Base-by-base conservation (phyloP, 1,284 basidiomycete species). In the Mycena citricolor region DNA sequence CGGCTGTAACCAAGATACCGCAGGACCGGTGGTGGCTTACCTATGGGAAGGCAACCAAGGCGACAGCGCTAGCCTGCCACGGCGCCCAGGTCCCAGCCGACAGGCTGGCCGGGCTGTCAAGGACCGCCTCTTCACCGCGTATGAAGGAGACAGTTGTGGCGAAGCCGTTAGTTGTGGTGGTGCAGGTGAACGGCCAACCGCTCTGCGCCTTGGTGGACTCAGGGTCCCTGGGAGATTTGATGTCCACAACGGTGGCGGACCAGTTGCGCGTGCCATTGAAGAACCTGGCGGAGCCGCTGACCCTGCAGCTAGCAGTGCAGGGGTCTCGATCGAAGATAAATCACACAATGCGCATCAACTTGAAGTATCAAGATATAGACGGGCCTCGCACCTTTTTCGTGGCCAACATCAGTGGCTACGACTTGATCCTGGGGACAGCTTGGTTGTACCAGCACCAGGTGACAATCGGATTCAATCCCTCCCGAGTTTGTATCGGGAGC, bases 161-260 rank as follows among this genome's bases (percentile, higher is more conserved):
- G 2, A 55, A 58, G 25, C 55, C 63, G 3, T 30, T 63, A 5
- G 55, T 64, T 0, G 51, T 67, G 1, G 50, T 54, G 0, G 54
- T 63, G 0, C 17, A 53, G 3, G 43, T 67, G 5, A 62, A 67
- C 38, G 60, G 57, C 0, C 26, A 60, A 2, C 57, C 55, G 0
- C 55, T 43, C 6, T 29, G 49, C 0, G 64, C 65, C 0, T 34
- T 69, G 25, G 29, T 68, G 0, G 64, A 68, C 36, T 54, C 60
- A 0, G 66, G 66, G 0, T 68, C 63, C 1, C 42, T 64, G 1
- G 60, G 57, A 2, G 66, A 68, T 49, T 67, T 69, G 39, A 60
- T 69, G 16, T 67, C 65, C 2, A 52, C 58, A 3, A 61, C 51
- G 10, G 32, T 67, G 5, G 63, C 57, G 0, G 60, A 67, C 40